A percentile compares a stretch with the other conserved stretches of the same genome.
These are phyloP conservation scores for Saccharomycopsis microspora DNA, from an alignment of 805 yeast genomes.

Conservation along the genomic window DNA sequence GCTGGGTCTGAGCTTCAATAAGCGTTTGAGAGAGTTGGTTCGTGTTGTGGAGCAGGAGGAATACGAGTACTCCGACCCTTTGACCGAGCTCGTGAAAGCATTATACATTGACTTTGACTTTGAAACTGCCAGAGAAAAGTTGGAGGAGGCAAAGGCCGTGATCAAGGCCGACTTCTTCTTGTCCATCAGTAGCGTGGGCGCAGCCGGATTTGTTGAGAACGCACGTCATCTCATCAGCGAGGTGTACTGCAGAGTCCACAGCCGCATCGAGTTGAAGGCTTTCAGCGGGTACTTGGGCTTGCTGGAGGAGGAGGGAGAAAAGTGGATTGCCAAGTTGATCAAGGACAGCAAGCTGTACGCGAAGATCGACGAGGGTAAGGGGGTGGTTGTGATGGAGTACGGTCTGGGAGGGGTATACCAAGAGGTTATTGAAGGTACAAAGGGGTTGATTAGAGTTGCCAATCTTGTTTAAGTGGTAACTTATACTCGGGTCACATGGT, in stretches of 20 bases:
- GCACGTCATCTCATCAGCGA: constrained; percentile 42
- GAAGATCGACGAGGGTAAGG: constrained; percentile 39
- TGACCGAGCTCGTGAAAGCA: constrained; percentile 43
- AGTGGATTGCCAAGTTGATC: constrained; percentile 39
- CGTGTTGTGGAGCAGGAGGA: constrained; percentile 48
- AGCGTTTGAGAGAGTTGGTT: constrained; percentile 46
- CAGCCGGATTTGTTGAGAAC: constrained; percentile 30
- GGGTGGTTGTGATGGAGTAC: constrained; percentile 41
- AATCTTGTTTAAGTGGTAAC: too few species aligned
- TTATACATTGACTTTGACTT: constrained; percentile 50
- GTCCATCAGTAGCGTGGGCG: constrained; percentile 21
- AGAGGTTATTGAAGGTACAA: constrained; percentile 58
- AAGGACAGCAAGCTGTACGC: constrained; percentile 41
- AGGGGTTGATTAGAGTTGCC: constrained; percentile 29
- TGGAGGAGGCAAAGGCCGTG: constrained; percentile 35
- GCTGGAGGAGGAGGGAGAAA: constrained; percentile 35
- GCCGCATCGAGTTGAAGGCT: constrained; percentile 33
- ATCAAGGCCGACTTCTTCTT: constrained; percentile 49
- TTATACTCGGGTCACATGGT: too few species aligned
- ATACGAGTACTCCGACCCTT: constrained; percentile 56
- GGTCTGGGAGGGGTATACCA: constrained; percentile 49
- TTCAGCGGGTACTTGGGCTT: constrained; percentile 35
- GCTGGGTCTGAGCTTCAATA: constrained; percentile 29
- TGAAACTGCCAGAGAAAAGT: constrained; percentile 36
- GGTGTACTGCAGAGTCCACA: constrained; percentile 43